Evolutionary conservation across 148 eudicot species (phyloP).

Genomic region (Rhododendron molle): DNA sequence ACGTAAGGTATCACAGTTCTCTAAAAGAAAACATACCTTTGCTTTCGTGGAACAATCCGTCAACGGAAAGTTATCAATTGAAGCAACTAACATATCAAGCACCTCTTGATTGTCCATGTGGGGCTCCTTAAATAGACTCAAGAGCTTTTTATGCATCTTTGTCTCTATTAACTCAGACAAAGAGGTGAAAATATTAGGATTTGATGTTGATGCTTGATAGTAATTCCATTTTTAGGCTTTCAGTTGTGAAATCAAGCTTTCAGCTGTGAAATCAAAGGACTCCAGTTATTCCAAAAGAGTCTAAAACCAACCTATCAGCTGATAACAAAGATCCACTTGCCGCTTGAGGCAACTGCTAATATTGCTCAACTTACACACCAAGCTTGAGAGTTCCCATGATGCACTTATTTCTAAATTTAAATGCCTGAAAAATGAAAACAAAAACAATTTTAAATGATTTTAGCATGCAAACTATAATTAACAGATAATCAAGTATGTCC

Average conservation of each 20-base stretch:
- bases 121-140: conserved; percentile 31
- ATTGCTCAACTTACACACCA: conserved; percentile 37
- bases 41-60: conserved; percentile 31
- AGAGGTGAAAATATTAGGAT: background rate
- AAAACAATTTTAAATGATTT: background rate
- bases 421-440: conserved; percentile 31
- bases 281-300: background rate
- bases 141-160: conserved; percentile 40
- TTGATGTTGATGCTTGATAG: background rate
- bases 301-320: conserved; percentile 40
- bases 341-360: conserved; percentile 33
- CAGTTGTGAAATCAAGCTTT: background rate
- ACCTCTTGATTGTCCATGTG: conserved; percentile 53
- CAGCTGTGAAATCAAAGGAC: background rate
- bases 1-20: background rate
- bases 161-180: conserved; percentile 29
- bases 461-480: background rate
- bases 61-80: conserved; percentile 43
- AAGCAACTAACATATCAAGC: conserved; percentile 40
- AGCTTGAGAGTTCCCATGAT: conserved; percentile 50
- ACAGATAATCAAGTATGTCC: background rate
- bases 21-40: conserved; percentile 30
- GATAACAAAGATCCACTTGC: conserved; percentile 38
- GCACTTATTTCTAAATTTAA: conserved; percentile 27
- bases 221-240: background rate